A percentile compares a stretch with the other conserved stretches of the same genome.
Conservation (phyloP, 2,329 filamentous ascomycete species). For the Botrytis fragariae region DNA sequence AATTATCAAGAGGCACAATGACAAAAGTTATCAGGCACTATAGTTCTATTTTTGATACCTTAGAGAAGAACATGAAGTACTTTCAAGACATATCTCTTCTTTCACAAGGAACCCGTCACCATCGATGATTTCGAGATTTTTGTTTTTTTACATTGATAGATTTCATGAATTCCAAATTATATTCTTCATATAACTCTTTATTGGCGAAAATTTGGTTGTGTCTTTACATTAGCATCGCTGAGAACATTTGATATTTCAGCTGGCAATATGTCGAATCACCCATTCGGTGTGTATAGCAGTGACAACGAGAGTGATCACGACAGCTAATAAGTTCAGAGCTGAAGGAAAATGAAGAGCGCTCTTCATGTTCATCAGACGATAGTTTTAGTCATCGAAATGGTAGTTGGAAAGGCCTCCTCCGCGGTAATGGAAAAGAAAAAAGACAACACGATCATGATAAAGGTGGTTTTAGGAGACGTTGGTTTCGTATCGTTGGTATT, state of each 20-base stretch:
- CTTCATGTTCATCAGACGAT: not conserved
- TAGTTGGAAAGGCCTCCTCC: not conserved
- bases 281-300: not conserved
- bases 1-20: not conserved
- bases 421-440: not conserved
- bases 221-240: too few species aligned
- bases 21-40: not conserved
- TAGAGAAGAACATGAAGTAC: not conserved
- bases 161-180: not conserved
- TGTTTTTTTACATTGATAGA: not conserved
- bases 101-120: not conserved
- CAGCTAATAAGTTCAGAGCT: not conserved
- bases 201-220: not conserved
- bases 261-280: not conserved
- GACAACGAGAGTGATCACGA: accelerated
- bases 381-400: not conserved
- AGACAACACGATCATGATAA: not conserved
- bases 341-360: not conserved
- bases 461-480: not conserved
- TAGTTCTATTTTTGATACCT: not conserved
- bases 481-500: too few species aligned
- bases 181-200: not conserved
- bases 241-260: not conserved
- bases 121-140: not conserved
- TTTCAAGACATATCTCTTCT: not conserved